Evolutionary conservation across 345 rosid species (phyloP), one percentile per base, ranked within the genome.

Genomic region (Lumnitzera littorea): DNA sequence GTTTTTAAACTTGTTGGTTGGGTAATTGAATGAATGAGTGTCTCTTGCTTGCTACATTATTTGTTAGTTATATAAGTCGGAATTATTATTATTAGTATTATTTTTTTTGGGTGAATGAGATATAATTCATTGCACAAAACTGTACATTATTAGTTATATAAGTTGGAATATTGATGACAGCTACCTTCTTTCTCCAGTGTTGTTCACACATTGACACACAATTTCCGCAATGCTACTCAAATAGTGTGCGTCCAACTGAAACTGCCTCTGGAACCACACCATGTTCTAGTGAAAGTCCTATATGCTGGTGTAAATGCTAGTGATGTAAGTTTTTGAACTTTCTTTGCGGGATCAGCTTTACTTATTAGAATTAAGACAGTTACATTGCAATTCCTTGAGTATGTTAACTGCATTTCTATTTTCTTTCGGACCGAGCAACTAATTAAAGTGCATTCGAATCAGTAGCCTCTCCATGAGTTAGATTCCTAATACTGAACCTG

Each of bases 231-330:
- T 64, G 99, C 99, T 60, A 94, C 97, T 4, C 69, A 64, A 54
- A 70, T 78, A 59, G 81, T 87, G 46, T 85, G 63, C 12, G 16
- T 72, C 43, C 78, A 80, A 43, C 63, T 94, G 63, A 62, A 64
- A 49, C 68, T 87, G 66, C 96, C 99, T 25, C 79, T 94, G 61
- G 82, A 74, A 70, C 76, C 94, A 53, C 70, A 78, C 63, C 88
- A 87, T 36, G 96, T 83, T 62, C 87, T 94, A 59, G 61, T 94
- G 68, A 94, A 94, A 76, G 78, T 94, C 72, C 61, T 94, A 41
- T 89, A 85, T 72, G 96, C 90, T 57, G 99, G 99, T 68, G 99
- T 94, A 62, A 94, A 94, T 74, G 99, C 99, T 13, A 94, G 99
- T 74, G 99, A 94, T 81, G 99, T 94, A 89, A 87, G 96, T 84